Evolutionary conservation across 495 filamentous ascomycete species (phyloP).

Genomic region (Aspergillus ellipticus): DNA sequence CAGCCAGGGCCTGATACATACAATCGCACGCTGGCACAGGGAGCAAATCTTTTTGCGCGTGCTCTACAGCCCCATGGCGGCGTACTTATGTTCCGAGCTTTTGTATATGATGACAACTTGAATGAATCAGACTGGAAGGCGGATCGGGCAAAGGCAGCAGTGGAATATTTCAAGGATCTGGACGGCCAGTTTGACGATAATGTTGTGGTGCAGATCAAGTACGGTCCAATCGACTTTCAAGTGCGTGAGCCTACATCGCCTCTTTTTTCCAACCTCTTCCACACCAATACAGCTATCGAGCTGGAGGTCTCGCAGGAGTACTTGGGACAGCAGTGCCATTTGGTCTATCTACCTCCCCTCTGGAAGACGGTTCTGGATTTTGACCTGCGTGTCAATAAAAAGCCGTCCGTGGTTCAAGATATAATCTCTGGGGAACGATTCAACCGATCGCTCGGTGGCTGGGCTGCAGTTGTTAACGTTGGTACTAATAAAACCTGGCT

Average conservation of each 20-base stretch:
- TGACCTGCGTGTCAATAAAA: constrained; percentile 57
- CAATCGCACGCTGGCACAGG: constrained; percentile 64
- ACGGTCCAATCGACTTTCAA: constrained; percentile 74
- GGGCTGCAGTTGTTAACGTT: constrained; percentile 66
- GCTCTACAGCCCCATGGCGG: constrained; percentile 60
- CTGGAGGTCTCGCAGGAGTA: constrained; percentile 68
- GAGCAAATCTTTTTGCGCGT: constrained; percentile 66
- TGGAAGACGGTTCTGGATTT: constrained; percentile 68
- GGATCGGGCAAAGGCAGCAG: constrained; percentile 67
- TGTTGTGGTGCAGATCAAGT: constrained; percentile 70
- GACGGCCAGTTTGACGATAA: constrained; percentile 67
- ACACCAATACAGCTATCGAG: constrained; percentile 61
- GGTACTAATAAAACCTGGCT: constrained; percentile 66
- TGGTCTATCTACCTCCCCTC: constrained; percentile 62
- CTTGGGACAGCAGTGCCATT: constrained; percentile 65
- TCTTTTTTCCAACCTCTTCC: constrained; percentile 58
- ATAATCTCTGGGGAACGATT: constrained; percentile 59
- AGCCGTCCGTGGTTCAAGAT: constrained; percentile 50
- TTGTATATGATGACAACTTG: constrained; percentile 62
- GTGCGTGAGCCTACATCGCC: constrained; percentile 68
- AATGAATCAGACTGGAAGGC: constrained; percentile 58
- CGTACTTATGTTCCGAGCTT: constrained; percentile 68
- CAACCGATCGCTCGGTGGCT: constrained; percentile 55
- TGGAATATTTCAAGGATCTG: constrained; percentile 61
- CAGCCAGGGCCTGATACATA: constrained; percentile 68